Evolutionary conservation across 139 green algal species (phyloP), one percentile per base, ranked within the genome.

Genomic region (Tetradesmus lagerheimii): DNA sequence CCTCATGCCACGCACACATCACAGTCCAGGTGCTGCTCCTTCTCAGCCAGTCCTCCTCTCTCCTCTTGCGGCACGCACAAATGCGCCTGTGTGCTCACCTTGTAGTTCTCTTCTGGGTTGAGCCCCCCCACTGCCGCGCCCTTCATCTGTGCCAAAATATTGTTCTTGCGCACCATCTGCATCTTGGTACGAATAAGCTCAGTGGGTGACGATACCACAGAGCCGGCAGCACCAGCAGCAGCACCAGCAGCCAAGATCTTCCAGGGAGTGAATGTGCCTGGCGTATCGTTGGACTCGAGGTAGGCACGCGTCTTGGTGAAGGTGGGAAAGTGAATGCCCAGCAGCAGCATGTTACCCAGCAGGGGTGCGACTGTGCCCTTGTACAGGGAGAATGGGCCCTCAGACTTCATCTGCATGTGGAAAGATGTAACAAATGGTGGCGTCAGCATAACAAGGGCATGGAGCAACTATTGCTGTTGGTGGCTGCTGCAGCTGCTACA

Each of bases 131-230:
- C 79, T 34, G 53, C 87, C 20, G 77, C 87, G 38, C 87, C 87
- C 87, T 90, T 90, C 41, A 89, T 89, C 85, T 89, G 85, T 18
- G 76, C 67, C 71, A 89, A 34, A 45, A 89, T 75, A 74, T 89
- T 89, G 85, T 89, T 89, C 85, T 89, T 89, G 71, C 71, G 71
- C 41, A 89, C 85, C 91, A 93, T 90, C 83, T 91, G 85, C 91
- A 93, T 93, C 87, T 93, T 93, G 83, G 91, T 93, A 18, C 91
- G 85, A 18, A 93, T 88, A 16, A 93, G 87, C 91, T 93, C 91
- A 0, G 90, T 88, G 47, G 91, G 91, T 4, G 87, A 82, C 20
- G 83, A 90, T 29, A 93, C 83, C 39, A 91, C 62, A 23, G 86
- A 88, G 66, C 91, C 91, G 16, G 88, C 83, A 34, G 87, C 87